phyloP scores from a whole-genome alignment of 805 yeast genomes.

The Scheffersomyces lignosus region DNA sequence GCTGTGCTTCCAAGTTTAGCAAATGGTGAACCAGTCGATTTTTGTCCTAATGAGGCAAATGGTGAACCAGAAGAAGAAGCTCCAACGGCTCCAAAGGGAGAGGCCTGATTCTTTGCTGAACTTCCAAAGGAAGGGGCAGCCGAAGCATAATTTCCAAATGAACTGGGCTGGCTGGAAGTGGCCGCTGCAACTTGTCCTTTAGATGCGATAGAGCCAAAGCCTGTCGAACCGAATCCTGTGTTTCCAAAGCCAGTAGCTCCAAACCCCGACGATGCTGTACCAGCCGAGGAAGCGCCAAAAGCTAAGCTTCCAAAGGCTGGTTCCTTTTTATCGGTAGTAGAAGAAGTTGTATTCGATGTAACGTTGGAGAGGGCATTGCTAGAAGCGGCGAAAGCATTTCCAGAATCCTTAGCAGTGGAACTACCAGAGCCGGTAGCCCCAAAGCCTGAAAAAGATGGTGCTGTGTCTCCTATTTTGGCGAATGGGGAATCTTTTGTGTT shows the following conservation, averaged over 20 bases:
- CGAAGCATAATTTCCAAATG: constrained; percentile 8
- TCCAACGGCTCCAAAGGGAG: constrained; percentile 5
- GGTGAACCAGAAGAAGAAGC: too few species aligned
- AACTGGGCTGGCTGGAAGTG: constrained; percentile 1
- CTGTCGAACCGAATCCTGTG: constrained; percentile 9
- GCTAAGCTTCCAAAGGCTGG: neutral
- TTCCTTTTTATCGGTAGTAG: too few species aligned
- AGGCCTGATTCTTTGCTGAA: neutral
- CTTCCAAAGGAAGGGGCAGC: constrained; percentile 15
- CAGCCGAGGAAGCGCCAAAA: neutral
- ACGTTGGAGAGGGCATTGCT: too few species aligned
- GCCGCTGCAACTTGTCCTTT: constrained; percentile 1
- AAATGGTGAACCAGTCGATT: constrained; percentile 3
- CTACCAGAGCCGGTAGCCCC: too few species aligned
- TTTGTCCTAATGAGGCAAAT: constrained; percentile 12
- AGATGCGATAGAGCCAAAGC: constrained; percentile 9
- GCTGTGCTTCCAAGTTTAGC: neutral
- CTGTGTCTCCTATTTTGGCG: too few species aligned
- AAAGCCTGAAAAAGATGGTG: too few species aligned
- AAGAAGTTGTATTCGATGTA: too few species aligned
- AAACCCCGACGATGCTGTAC: constrained; percentile 6
- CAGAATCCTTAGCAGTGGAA: too few species aligned
- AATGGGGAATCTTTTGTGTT: too few species aligned
- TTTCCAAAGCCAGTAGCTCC: constrained; percentile 7
- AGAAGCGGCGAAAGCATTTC: too few species aligned